Conservation (phyloP, 164 flowering plant species). For the Berberis thunbergii region DNA sequence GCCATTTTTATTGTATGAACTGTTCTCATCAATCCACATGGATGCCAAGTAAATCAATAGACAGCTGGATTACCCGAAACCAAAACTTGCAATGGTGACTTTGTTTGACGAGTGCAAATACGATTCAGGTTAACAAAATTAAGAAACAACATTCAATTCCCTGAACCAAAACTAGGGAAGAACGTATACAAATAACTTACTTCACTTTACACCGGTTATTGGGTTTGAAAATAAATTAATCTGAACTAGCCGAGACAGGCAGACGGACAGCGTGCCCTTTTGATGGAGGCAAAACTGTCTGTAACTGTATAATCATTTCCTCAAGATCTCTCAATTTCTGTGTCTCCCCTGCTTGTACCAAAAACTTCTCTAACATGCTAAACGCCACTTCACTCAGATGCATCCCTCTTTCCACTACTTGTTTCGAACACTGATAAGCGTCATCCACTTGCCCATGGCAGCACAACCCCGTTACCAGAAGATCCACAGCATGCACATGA, state of each 20-base stretch:
- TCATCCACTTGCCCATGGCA: slow-evolving; percentile 37
- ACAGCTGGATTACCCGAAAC: too few species aligned
- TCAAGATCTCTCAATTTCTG: slow-evolving; percentile 38
- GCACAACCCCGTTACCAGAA: slow-evolving; percentile 59
- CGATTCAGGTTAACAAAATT: too few species aligned
- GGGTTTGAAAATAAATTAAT: not conserved
- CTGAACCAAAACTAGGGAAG: too few species aligned
- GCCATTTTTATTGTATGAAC: too few species aligned
- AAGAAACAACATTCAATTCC: too few species aligned
- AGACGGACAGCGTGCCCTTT: slow-evolving; percentile 23
- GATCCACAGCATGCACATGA: slow-evolving; percentile 62
- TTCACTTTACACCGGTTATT: not conserved
- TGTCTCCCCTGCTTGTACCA: slow-evolving; percentile 23
- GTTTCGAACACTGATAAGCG: slow-evolving; percentile 54
- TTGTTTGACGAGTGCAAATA: too few species aligned
- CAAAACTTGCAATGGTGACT: too few species aligned
- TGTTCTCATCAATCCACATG: too few species aligned
- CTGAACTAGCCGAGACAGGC: slow-evolving; percentile 1
- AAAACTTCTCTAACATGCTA: slow-evolving; percentile 38
- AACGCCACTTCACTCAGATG: slow-evolving; percentile 30
- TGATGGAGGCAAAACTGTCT: slow-evolving; percentile 29
- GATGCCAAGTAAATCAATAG: too few species aligned
- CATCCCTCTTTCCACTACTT: slow-evolving; percentile 63
- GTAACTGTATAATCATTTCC: slow-evolving; percentile 32
- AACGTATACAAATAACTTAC: not conserved